Percentiles rank a stretch among this genome's conserved stretches.
Evolutionary conservation across 2,329 filamentous ascomycete genomes (phyloP).

Genomic region (Sclerotinia subarctica): DNA sequence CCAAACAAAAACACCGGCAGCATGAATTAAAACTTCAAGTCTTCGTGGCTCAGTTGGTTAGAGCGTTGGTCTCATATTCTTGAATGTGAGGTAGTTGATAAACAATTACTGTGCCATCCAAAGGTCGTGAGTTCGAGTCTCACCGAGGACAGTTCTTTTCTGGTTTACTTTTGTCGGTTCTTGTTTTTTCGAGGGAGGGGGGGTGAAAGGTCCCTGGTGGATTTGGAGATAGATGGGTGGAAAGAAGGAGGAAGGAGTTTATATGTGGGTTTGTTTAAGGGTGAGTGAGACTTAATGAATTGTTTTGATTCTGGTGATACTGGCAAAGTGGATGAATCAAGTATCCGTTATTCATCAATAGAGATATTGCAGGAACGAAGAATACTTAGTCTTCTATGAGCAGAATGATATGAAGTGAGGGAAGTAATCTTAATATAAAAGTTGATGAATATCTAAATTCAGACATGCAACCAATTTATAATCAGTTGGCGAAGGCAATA

Average conservation of each 20-base stretch:
- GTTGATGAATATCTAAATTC: background rate
- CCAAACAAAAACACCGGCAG: no score
- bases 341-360: background rate
- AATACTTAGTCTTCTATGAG: background rate
- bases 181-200: no score
- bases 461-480: background rate
- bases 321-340: no score
- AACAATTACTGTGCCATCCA: slow-evolving; percentile 33
- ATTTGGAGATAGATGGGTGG: no score
- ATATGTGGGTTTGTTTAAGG: no score
- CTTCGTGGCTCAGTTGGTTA: slow-evolving; percentile 46
- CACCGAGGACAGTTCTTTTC: slow-evolving; percentile 41
- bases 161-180: no score
- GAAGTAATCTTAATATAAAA: background rate
- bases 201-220: no score
- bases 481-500: no score
- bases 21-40: no score
- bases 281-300: no score
- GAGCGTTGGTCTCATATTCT: slow-evolving; percentile 44
- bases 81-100: slow-evolving; percentile 1
- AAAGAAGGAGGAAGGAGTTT: no score
- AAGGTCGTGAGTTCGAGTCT: slow-evolving; percentile 50
- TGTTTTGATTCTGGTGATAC: no score
- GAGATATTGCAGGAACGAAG: background rate
- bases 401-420: background rate